phyloP scores from a whole-genome alignment of 805 yeast genomes.

The Candida xyloterini region DNA sequence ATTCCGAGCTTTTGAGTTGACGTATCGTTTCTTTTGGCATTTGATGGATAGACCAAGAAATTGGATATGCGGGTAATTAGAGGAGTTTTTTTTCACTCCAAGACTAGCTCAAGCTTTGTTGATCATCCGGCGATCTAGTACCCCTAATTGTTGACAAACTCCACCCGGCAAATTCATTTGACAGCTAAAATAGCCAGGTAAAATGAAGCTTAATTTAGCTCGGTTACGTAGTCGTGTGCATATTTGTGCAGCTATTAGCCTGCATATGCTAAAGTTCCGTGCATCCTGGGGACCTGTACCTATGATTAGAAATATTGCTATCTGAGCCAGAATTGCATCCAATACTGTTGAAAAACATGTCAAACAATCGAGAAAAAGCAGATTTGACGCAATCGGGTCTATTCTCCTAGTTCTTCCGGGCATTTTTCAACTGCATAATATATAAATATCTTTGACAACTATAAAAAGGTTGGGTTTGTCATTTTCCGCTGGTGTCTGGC shows the following conservation, averaged over 20 bases:
- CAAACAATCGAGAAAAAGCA: not conserved
- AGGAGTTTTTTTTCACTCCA: too few relatives aligned
- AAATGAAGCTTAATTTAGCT: not conserved
- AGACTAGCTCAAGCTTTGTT: too few relatives aligned
- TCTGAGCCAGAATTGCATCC: not conserved
- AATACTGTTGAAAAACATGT: not conserved
- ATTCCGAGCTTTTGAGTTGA: not conserved
- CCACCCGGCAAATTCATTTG: too few relatives aligned
- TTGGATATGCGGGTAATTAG: too few relatives aligned
- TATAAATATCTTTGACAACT: too few relatives aligned
- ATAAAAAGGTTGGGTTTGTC: too few relatives aligned
- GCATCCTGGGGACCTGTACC: not conserved
- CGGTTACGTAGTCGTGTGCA: too few relatives aligned
- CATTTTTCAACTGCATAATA: too few relatives aligned
- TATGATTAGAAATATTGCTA: constrained; percentile 3
- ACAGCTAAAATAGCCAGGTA: too few relatives aligned
- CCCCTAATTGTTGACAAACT: too few relatives aligned
- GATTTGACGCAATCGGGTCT: constrained; percentile 6
- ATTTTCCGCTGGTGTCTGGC: too few relatives aligned
- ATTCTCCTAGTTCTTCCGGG: not conserved
- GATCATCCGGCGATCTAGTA: too few relatives aligned
- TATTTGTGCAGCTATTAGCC: constrained; percentile 3
- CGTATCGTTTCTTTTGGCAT: not conserved
- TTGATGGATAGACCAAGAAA: not conserved
- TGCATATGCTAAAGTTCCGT: constrained; percentile 2